Evolutionary conservation across 768 basidiomycete genomes (phyloP).

Genomic region (Leccinum barrowsii): DNA sequence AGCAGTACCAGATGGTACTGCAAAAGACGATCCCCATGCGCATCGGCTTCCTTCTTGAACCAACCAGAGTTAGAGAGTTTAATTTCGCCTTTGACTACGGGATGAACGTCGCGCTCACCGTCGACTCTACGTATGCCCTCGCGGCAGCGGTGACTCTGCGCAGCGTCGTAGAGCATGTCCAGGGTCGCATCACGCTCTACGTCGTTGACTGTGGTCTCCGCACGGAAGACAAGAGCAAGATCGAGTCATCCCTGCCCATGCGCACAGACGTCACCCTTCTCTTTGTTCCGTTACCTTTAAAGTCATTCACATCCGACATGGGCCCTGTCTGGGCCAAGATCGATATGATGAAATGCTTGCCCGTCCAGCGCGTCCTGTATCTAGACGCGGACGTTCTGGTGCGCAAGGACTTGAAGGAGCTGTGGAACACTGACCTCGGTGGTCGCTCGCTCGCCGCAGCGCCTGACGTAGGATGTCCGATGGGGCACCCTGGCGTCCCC

Average conservation of each 20-base stretch:
- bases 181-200: conserved; percentile 44
- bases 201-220: conserved; percentile 46
- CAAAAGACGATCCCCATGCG: conserved; percentile 49
- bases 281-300: conserved; percentile 38
- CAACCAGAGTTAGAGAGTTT: not conserved
- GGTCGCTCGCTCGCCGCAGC: conserved; percentile 43
- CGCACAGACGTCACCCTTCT: conserved; percentile 36
- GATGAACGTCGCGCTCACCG: conserved; percentile 44
- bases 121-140: conserved; percentile 45
- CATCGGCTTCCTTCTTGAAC: conserved; percentile 42
- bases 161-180: conserved; percentile 36
- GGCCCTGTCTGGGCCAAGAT: conserved; percentile 49
- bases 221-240: conserved; percentile 31
- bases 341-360: conserved; percentile 43
- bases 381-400: conserved; percentile 53
- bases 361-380: conserved; percentile 49
- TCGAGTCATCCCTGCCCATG: conserved; percentile 29
- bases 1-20: conserved; percentile 51
- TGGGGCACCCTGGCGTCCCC: conserved; percentile 39
- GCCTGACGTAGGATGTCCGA: conserved; percentile 47
- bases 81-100: conserved; percentile 39
- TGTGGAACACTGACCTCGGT: conserved; percentile 46
- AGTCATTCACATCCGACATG: conserved; percentile 25
- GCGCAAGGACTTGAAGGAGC: conserved; percentile 33
- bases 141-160: conserved; percentile 46